Conservation (phyloP, 2,329 filamentous ascomycete species). For the Fusarium anguioides region DNA sequence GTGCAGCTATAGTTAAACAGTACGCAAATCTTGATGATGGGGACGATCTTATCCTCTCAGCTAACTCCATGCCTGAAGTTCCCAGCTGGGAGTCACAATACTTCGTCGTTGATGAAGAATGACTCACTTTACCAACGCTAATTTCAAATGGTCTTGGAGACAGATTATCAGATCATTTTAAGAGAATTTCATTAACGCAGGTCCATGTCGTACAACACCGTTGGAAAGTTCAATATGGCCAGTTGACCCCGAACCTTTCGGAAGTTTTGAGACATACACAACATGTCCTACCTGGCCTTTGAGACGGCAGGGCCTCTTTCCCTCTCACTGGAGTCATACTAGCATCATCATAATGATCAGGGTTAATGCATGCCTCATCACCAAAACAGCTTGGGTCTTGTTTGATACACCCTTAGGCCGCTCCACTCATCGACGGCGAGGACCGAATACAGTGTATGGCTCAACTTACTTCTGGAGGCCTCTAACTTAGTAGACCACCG, state of each 20-base stretch:
- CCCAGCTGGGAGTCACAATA: not conserved
- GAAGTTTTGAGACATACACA: slow-evolving; percentile 28
- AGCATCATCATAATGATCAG: not conserved
- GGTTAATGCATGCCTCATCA: not conserved
- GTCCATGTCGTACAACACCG: slow-evolving; percentile 33
- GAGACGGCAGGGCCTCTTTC: not conserved
- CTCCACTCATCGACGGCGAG: not conserved
- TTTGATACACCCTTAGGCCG: not conserved
- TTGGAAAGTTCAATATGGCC: slow-evolving; percentile 23
- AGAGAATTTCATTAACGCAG: slow-evolving; percentile 25
- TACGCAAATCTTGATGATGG: not conserved
- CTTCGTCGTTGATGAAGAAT: not conserved
- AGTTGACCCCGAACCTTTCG: slow-evolving; percentile 23
- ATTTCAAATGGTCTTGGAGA: slow-evolving; percentile 22
- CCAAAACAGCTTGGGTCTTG: not conserved
- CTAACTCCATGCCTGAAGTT: not conserved
- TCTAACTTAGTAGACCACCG: not conserved
- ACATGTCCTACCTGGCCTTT: slow-evolving; percentile 9
- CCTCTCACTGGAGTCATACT: not conserved
- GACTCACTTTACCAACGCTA: not conserved
- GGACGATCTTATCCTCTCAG: not conserved
- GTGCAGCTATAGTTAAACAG: not conserved
- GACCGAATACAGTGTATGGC: not conserved
- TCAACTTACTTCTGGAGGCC: not conserved
- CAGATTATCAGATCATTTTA: slow-evolving; percentile 31